Evolutionary conservation across 257 asterid genomes (phyloP), one percentile per base, ranked within the genome.

Genomic region (Fraxinus quadrangulata): DNA sequence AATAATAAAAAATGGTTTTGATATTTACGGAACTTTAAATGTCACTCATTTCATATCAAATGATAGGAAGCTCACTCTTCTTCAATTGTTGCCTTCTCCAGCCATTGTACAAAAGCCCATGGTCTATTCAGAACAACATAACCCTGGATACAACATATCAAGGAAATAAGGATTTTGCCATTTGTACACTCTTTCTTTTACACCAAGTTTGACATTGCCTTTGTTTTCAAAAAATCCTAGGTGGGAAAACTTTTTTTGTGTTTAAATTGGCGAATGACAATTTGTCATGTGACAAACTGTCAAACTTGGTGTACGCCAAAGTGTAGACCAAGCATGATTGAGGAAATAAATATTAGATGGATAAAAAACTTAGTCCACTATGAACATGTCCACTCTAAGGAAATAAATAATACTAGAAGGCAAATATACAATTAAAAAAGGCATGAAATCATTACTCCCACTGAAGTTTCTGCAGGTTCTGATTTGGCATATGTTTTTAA

Each of bases 41-140:
- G 23, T 17, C 23, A 45, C n/a, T 42, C 19, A 8, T 65, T 56
- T 83, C 80, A 67, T 61, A 72, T 51, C 47, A 49, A 42, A 77
- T 2, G 66, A 71, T 70, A 74, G 71, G 72, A 71, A 74, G 72
- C 90, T 83, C 79, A 90, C 96, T 89, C 92, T 84, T 90, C 94
- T 77, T 90, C 91, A 19, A 90, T 89, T 9, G 77, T 83, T 40
- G 86, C 81, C 84, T 85, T 86, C 81, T 89, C 89, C 74, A 89
- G 85, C 94, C 96, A 89, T 80, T 89, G 91, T 80, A 87, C 88
- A 16, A 90, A 90, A 0, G 92, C 94, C 96, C 94, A 90, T 24
- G 96, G 94, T 80, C 96, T 86, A 72, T 89, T 86, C 79, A 90
- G 84, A 76, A 90, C 96, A 74, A 89, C 63, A 19, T 89, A 91